Evolutionary conservation across 148 eudicot species (phyloP), one percentile per base, ranked within the genome.

Genomic region (Rheum nobile): DNA sequence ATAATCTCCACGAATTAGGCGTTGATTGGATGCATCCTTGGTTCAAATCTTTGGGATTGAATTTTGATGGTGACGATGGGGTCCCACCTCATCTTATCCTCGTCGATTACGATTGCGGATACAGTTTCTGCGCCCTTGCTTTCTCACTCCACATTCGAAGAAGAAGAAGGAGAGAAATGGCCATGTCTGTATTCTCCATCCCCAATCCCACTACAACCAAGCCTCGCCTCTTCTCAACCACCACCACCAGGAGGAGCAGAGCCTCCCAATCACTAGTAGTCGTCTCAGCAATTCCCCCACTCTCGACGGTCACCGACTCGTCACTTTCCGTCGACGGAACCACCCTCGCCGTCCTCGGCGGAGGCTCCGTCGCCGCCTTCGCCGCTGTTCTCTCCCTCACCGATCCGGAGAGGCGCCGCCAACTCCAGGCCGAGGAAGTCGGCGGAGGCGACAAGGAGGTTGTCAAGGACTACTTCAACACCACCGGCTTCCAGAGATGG

Each of bases 381-480:
- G 97, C 97, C 14, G 99, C 97, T 0, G 82, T 82, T 0, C 76
- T 95, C 0, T 80, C 94, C 6, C 74, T 92, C 3, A 7, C 94
- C 5, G 99, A 95, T 85, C 99, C 99, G 0, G 99, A 95, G 76
- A 78, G 76, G 80, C 86, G 99, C 39, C 84, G 99, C 43, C 90
- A 86, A 80, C 59, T 84, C 50, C 99, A 95, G 82, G 99, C 99
- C 48, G 92, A 84, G 82, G 90, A 88, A 74, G 97, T 95, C 0
- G 96, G 96, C 12, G 99, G 99, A 14, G 92, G 90, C 0, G 99
- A 95, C 69, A 95, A 95, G 88, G 99, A 95, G 82, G 99, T 95
- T 38, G 99, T 95, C 22, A 72, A 82, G 54, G 94, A 95, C 83
- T 95, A 95, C 83, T 95, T 95, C 75, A 95, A 92, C 50, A 84